Percentiles rank a stretch among this genome's conserved stretches.
phyloP scores from a whole-genome alignment of 2,329 filamentous ascomycete species.

The Thermoascus crustaceus region DNA sequence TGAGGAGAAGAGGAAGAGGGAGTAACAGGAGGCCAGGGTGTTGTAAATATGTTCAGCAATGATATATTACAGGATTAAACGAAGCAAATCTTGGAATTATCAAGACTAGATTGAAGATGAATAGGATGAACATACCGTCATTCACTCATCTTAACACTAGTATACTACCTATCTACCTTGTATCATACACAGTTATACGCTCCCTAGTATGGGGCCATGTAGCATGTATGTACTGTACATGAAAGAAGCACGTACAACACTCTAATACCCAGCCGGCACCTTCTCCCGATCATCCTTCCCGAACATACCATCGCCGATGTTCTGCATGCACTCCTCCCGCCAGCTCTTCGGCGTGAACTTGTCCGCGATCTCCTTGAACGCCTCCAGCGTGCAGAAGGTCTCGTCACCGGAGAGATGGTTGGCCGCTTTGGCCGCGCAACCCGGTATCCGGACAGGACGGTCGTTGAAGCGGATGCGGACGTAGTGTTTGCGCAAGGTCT shows the following conservation, averaged over 20 bases:
- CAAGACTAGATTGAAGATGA: too few relatives aligned
- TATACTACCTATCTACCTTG: too few relatives aligned
- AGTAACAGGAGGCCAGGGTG: neutral
- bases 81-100: too few relatives aligned
- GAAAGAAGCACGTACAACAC: too few relatives aligned
- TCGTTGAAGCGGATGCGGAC: conserved; percentile 92
- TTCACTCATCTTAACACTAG: too few relatives aligned
- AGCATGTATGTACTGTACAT: too few relatives aligned
- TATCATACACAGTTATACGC: too few relatives aligned
- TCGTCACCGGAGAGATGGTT: conserved; percentile 83
- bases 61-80: too few relatives aligned
- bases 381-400: conserved; percentile 81
- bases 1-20: neutral
- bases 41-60: neutral
- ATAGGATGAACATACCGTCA: too few relatives aligned
- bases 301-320: conserved; percentile 48
- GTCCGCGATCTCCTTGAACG: conserved; percentile 89
- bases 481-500: conserved; percentile 56
- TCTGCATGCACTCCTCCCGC: conserved; percentile 54
- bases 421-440: conserved; percentile 60
- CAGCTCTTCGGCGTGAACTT: conserved; percentile 79
- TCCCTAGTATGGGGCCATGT: too few relatives aligned
- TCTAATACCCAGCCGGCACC: conserved; percentile 31
- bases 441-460: conserved; percentile 68
- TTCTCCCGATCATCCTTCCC: conserved; percentile 35